Evolutionary conservation across 2,329 filamentous ascomycete species (phyloP).

Genomic region (Penicillium concentricum): DNA sequence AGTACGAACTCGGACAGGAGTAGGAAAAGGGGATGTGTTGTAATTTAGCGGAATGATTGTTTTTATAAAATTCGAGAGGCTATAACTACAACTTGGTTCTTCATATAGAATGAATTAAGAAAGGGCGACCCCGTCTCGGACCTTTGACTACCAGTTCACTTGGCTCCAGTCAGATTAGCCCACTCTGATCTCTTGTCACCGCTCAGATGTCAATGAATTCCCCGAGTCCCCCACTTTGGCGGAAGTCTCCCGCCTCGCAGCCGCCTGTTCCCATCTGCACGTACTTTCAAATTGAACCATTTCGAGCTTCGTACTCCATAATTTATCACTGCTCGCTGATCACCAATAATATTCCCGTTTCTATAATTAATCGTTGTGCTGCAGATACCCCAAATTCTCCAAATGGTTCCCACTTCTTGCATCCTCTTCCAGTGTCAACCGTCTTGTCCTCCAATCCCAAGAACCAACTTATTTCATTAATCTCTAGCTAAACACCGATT

Average conservation of each 20-base stretch:
- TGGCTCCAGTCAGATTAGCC: neutral
- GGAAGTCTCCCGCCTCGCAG: constrained; percentile 3
- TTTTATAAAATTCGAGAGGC: neutral
- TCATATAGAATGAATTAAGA: neutral
- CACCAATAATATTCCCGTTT: neutral
- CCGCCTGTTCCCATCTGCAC: neutral
- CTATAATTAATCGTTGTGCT: neutral
- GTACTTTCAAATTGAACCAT: neutral
- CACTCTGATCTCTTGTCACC: neutral
- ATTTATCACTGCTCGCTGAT: neutral
- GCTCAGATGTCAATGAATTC: neutral
- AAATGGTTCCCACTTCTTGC: neutral
- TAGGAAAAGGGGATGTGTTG: neutral
- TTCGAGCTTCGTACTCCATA: too few relatives aligned
- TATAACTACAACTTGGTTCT: neutral
- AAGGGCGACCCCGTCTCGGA: neutral
- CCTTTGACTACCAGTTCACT: neutral
- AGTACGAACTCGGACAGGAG: neutral
- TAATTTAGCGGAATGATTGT: neutral
- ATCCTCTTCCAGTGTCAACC: too few relatives aligned
- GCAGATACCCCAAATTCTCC: neutral
- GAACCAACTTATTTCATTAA: neutral
- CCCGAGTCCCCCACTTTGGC: neutral
- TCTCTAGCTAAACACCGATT: neutral
- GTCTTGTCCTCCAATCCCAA: neutral